A percentile compares a stretch with the other conserved stretches of the same genome.
Evolutionary conservation across 2,329 filamentous ascomycete species (phyloP).

Genomic region (Coniochaeta prunicola): DNA sequence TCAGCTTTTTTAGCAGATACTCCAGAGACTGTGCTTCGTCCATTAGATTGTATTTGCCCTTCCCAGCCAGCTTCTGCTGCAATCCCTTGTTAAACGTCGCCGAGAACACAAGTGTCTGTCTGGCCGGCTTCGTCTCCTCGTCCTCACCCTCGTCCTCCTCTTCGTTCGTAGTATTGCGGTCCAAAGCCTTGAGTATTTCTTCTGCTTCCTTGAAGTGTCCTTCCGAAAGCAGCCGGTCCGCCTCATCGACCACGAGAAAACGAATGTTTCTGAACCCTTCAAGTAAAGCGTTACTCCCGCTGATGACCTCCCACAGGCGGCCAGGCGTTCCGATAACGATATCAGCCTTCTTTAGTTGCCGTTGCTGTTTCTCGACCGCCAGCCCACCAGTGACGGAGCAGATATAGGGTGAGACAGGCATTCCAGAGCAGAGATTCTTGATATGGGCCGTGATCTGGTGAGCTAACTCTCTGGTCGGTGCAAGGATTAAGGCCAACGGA

Average conservation of each 20-base stretch:
- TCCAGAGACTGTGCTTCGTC: constrained; percentile 79
- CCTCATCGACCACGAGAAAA: constrained; percentile 89
- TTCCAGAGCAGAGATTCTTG: constrained; percentile 59
- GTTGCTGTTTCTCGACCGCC: constrained; percentile 90
- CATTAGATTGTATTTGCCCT: constrained; percentile 60
- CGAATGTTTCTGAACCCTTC: constrained; percentile 63
- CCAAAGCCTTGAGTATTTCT: constrained; percentile 76
- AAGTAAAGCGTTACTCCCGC: constrained; percentile 63
- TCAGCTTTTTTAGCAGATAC: constrained; percentile 83
- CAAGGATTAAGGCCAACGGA: constrained; percentile 74
- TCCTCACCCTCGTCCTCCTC: constrained; percentile 41
- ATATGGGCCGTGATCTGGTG: constrained; percentile 86
- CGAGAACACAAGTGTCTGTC: constrained; percentile 93
- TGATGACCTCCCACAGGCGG: constrained; percentile 88
- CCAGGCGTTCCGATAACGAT: constrained; percentile 93
- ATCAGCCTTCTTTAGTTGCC: constrained; percentile 75
- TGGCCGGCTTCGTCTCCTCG: constrained; percentile 31
- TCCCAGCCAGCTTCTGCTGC: constrained; percentile 84
- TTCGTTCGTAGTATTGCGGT: constrained; percentile 60
- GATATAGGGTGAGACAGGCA: constrained; percentile 60
- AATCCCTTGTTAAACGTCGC: constrained; percentile 90
- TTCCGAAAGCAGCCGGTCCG: constrained; percentile 82
- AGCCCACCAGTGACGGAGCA: constrained; percentile 87
- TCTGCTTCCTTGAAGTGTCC: constrained; percentile 94
- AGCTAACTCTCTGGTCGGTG: constrained; percentile 87